A percentile compares a stretch with the other conserved stretches of the same genome.
phyloP scores from a whole-genome alignment of 495 filamentous ascomycete genomes.

The Glonium stellatum region DNA sequence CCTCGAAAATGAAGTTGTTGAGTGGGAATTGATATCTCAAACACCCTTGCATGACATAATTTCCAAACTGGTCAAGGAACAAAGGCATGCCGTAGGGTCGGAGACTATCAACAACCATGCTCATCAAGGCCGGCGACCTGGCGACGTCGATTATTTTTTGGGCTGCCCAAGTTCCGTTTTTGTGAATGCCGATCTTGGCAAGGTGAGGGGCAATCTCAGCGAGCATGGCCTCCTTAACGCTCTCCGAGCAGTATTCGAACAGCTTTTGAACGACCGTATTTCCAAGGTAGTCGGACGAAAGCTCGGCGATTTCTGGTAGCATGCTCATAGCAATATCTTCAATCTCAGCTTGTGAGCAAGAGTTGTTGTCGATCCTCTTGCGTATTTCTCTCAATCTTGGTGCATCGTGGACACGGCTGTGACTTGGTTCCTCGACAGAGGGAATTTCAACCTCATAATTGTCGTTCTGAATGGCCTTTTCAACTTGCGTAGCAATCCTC shows the following conservation, averaged over 20 bases:
- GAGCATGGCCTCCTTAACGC: constrained; percentile 86
- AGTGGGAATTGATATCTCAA: constrained; percentile 80
- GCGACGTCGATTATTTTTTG: constrained; percentile 99
- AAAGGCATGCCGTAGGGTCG: constrained; percentile 79
- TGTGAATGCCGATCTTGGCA: constrained; percentile 94
- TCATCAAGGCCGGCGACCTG: constrained; percentile 75
- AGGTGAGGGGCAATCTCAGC: constrained; percentile 80
- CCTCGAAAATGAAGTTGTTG: constrained; percentile 96
- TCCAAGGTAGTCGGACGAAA: constrained; percentile 90
- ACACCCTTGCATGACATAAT: constrained; percentile 95
- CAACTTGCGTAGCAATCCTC: constrained; percentile 66
- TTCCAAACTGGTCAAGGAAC: constrained; percentile 96
- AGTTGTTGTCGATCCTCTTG: constrained; percentile 93
- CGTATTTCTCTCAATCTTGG: constrained; percentile 93
- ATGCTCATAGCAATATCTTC: constrained; percentile 86
- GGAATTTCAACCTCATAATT: constrained; percentile 77
- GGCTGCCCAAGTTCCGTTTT: constrained; percentile 98
- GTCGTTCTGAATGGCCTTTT: constrained; percentile 66
- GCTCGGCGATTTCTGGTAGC: constrained; percentile 92
- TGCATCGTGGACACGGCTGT: constrained; percentile 87
- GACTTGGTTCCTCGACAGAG: constrained; percentile 79
- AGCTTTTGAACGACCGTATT: constrained; percentile 99
- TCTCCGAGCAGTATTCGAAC: constrained; percentile 91
- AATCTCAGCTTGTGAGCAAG: constrained; percentile 76
- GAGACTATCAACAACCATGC: constrained; percentile 73